These are phyloP conservation scores for Cryptosporidium viatorum DNA, from an alignment of 169 alveolate genomes.

Conservation along the genomic window DNA sequence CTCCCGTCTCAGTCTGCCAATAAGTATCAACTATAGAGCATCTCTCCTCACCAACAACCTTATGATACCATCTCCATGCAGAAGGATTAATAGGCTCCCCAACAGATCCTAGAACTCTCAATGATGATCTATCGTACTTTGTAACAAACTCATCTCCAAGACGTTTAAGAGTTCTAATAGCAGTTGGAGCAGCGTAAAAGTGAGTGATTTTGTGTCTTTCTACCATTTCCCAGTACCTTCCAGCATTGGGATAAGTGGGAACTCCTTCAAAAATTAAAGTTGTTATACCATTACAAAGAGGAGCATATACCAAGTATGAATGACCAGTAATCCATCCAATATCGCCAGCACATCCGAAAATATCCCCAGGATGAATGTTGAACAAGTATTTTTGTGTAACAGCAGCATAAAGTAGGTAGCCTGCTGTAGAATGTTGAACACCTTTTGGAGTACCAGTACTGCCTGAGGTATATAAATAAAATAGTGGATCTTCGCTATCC, in stretches of 20 bases:
- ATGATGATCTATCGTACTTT: conserved; percentile 81
- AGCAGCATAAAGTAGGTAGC: conserved; percentile 90
- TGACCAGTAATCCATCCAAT: conserved; percentile 99
- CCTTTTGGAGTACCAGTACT: conserved; percentile 98
- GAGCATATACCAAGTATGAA: conserved; percentile 95
- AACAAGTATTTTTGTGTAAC: conserved; percentile 90
- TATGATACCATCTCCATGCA: conserved; percentile 95
- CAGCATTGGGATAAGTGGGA: conserved; percentile 95
- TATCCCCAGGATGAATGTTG: conserved; percentile 89
- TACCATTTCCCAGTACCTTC: conserved; percentile 89
- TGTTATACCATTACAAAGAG: conserved; percentile 93
- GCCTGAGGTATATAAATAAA: conserved; percentile 95
- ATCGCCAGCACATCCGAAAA: conserved; percentile 95
- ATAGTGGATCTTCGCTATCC: conserved; percentile 94
- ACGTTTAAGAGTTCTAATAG: conserved; percentile 91
- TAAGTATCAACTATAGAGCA: conserved; percentile 93
- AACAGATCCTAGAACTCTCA: conserved; percentile 87
- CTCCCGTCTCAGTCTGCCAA: conserved; percentile 99
- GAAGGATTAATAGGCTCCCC: conserved; percentile 95
- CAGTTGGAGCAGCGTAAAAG: conserved; percentile 98
- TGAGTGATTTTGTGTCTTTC: conserved; percentile 91
- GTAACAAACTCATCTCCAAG: conserved; percentile 82
- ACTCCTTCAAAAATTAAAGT: conserved; percentile 93
- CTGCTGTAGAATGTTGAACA: conserved; percentile 94
- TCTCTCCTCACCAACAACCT: conserved; percentile 79